Evolutionary conservation across 2,329 filamentous ascomycete genomes (phyloP), one percentile per base, ranked within the genome.

Genomic region (Aureobasidium sp.): DNA sequence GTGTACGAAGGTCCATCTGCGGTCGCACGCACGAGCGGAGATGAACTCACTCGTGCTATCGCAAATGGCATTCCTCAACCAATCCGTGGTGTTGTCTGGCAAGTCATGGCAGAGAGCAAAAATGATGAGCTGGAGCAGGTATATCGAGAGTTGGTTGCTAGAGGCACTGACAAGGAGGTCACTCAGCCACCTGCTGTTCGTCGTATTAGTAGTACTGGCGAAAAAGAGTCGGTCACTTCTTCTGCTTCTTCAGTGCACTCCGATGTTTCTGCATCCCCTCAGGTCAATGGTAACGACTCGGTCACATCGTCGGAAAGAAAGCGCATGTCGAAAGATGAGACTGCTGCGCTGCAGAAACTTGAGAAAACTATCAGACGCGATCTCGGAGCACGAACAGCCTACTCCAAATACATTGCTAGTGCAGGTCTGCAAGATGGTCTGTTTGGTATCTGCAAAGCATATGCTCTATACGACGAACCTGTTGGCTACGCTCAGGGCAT

Each of bases 401-500:
- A 92, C 76, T 97, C 93, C 62, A 97, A 97, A 74, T 96, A 95
- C 75, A 89, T 95, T 64, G 88, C 92, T 64, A 89, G 91, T 37
- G 89, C 92, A 64, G 92, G 91, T 37, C 85, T 96, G 47, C 94
- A 97, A 74, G 94, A 97, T 69, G 90, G 90, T 9, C 82, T 99
- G 10, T 97, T 96, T 74, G 92, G 92, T 41, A 85, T 99, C 39
- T 99, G 94, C 79, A 99, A 97, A 75, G 92, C 94, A 1, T 99
- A 99, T 75, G 94, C 94, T 14, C 80, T 99, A 34, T 97, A 92
- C 68, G 94, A 99, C 70, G 91, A 96, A 70, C 88, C 82, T 8
- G 94, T 99, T 39, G 93, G 94, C 36, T 99, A 99, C 74, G 93
- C 95, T 0, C 94, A 99, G 74, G 94, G 94, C 71, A 97, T 99